A percentile compares a stretch with the other conserved stretches of the same genome.
Conservation (phyloP, 2,329 filamentous ascomycete species). For the Cytospora chrysosperma region DNA sequence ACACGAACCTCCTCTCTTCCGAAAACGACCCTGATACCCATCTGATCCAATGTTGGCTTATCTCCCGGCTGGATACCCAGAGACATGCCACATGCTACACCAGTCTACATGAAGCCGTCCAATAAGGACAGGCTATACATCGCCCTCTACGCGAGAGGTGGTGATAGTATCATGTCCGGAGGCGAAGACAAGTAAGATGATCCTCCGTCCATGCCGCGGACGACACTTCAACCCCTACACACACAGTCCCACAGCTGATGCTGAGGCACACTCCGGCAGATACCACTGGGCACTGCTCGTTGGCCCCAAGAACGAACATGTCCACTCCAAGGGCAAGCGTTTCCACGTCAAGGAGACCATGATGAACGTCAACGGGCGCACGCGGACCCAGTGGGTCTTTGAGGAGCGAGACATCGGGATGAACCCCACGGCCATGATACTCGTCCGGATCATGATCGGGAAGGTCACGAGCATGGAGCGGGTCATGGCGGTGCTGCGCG, state of each 20-base stretch:
- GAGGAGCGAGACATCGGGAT: slow-evolving; percentile 15
- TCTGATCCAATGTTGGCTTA: neutral
- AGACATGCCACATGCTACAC: slow-evolving; percentile 8
- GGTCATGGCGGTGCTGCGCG: neutral
- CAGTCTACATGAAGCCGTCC: slow-evolving; percentile 26
- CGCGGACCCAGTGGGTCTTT: slow-evolving; percentile 1
- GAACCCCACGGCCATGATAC: slow-evolving; percentile 18
- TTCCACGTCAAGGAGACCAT: slow-evolving; percentile 15
- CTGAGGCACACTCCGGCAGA: slow-evolving; percentile 23
- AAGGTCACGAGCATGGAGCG: slow-evolving; percentile 1
- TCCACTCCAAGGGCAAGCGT: slow-evolving; percentile 8
- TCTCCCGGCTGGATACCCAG: slow-evolving; percentile 1
- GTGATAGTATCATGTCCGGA: slow-evolving; percentile 27
- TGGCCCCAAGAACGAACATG: slow-evolving; percentile 28
- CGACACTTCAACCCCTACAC: neutral
- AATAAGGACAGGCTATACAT: slow-evolving; percentile 33
- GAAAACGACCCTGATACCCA: neutral
- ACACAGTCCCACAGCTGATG: neutral
- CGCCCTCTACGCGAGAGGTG: slow-evolving; percentile 31
- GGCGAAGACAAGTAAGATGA: slow-evolving; percentile 31
- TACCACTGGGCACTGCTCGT: slow-evolving; percentile 34
- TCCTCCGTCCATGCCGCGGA: neutral
- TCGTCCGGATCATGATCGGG: slow-evolving; percentile 7
- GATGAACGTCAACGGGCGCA: neutral
- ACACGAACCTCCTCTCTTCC: neutral